phyloP scores from a whole-genome alignment of 2,329 filamentous ascomycete species.

The Pseudocercospora musae region DNA sequence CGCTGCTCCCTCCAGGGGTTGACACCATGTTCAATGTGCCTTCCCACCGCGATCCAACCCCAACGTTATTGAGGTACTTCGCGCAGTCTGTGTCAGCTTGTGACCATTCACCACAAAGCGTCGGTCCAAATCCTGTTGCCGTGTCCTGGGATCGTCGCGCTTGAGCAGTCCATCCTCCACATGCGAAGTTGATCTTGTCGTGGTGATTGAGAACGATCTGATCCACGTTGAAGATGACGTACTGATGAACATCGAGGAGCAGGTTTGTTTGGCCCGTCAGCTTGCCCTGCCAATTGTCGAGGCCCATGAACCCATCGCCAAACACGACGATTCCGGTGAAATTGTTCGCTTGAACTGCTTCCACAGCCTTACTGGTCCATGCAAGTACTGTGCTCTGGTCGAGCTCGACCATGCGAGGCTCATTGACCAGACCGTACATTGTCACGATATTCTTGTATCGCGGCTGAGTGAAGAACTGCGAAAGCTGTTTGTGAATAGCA shows the following conservation, averaged over 20 bases:
- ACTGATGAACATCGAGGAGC: constrained; percentile 95
- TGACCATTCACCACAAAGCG: constrained; percentile 93
- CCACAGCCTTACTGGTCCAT: constrained; percentile 76
- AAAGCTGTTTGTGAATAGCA: constrained; percentile 81
- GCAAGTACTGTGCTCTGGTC: constrained; percentile 62
- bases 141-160: constrained; percentile 68
- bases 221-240: constrained; percentile 92
- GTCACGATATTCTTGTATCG: constrained; percentile 89
- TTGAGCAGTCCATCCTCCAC: constrained; percentile 80
- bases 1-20: constrained; percentile 51
- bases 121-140: constrained; percentile 81
- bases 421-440: constrained; percentile 93
- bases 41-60: constrained; percentile 84
- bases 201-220: constrained; percentile 80
- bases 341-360: constrained; percentile 72
- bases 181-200: constrained; percentile 82
- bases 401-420: constrained; percentile 77
- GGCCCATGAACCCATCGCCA: constrained; percentile 90
- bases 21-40: constrained; percentile 67
- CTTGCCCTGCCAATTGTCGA: constrained; percentile 84
- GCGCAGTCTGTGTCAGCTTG: constrained; percentile 97
- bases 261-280: constrained; percentile 69
- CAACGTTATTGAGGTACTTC: constrained; percentile 81
- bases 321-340: constrained; percentile 73
- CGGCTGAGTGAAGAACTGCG: constrained; percentile 87